Base-by-base conservation (phyloP, 2,329 filamentous ascomycete genomes). In the Curvularia lunata region DNA sequence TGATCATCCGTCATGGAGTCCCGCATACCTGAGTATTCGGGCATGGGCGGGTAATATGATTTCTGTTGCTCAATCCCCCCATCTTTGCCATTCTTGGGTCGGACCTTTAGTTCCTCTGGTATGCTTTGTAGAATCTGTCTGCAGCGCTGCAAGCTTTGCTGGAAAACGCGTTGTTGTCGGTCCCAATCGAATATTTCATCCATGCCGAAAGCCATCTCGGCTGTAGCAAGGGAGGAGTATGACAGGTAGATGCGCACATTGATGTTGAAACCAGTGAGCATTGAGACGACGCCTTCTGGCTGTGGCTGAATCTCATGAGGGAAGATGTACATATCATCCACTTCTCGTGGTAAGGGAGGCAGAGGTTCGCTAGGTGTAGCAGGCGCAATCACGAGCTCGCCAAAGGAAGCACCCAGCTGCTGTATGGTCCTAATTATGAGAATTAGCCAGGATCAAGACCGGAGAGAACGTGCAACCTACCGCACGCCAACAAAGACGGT, bases 241-340 rank as follows among this genome's bases (percentile, higher is more conserved):
- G 91, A 92, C 65, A 85, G 85, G 74, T 91, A 96, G 34, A 95
- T 86, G 49, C 88, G 86, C 32, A 92, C 87, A 58, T 88, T 92
- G 55, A 89, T 85, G 59, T 92, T 93, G 80, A 96, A 97, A 0
- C 91, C 92, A 0, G 89, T 86, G 45, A 96, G 80, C 37, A 89
- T 83, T 0, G 92, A 90, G 1, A 93, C 79, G 1, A 84, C 81
- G 5, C 86, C 87, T 18, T 86, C 79, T 2, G 90, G 88, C 67
- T 94, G 92, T 7, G 84, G 81, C 30, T 89, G 84, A 50, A 94
- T 86, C 61, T 90, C 86, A 23, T 87, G 85, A 1, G 88, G 81
- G 56, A 88, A 88, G 56, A 97, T 90, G 69, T 87, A 93, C 56
- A 89, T 87, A 75, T 97, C 92, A 65, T 97, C 92, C 1, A 96